Evolutionary conservation across 2,329 filamentous ascomycete genomes (phyloP), one percentile per base, ranked within the genome.

Genomic region (Ceratocystiopsis minuta): DNA sequence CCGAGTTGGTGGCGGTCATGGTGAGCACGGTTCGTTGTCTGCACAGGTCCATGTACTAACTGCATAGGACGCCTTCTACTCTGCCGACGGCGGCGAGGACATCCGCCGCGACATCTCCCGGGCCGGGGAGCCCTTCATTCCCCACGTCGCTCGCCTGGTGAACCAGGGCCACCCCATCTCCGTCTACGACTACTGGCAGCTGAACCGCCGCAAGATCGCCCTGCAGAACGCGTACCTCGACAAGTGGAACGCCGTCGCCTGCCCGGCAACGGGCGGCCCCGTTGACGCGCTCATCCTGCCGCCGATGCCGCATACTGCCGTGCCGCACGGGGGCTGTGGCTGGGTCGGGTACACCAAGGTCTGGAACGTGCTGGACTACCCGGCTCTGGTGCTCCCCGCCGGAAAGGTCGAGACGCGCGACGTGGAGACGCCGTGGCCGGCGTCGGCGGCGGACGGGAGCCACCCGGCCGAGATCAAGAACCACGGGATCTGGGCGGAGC

Each of bases 141-240:
- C 69, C 0, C 69, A 75, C 42, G 72, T 80, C 0, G 61, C 76
- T 50, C 62, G 58, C 0, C 60, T 80, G 6, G 54, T 78, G 14
- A 68, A 70, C 40, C 60, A 62, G 0, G 68, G 62, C 2, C 48
- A 62, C 12, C 53, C 71, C 1, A 70, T 78, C 14, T 75, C 70
- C 0, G 72, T 78, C 0, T 78, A 72, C 44, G 62, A 75, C 5
- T 80, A 80, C 55, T 80, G 75, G 76, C 73, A 78, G 49, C 60
- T 80, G 7, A 79, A 78, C 55, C 70, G 61, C 45, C 61, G 63
- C 20, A 79, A 78, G 50, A 43, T 62, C 20, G 59, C 57, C 0
- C 58, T 64, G 18, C 70, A 75, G 47, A 66, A 74, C 44, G 60
- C 57, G 3, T 78, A 75, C 43, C 60, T 77, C 1, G 64, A 74